Base-by-base conservation (phyloP, 768 basidiomycete genomes). In the Clathrus columnatus region DNA sequence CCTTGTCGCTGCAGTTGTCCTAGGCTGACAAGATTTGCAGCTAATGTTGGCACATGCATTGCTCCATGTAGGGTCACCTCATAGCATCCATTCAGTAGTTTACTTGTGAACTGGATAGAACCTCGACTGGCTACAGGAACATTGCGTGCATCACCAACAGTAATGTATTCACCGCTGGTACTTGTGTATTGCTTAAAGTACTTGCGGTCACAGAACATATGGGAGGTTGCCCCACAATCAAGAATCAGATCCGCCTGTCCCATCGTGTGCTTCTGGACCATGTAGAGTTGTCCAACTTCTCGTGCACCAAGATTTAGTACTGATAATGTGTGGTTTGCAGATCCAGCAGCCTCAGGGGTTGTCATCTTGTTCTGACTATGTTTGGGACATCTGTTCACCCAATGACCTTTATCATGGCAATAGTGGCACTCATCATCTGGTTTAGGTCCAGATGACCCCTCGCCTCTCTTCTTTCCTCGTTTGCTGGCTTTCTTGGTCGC, bases 371-470 rank as follows among this genome's bases (percentile, higher is more conserved):
- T 26, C 51, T 62, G 54, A 43, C 51, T 46, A 28, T 44, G n/a
- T 41, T 58, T 51, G n/a, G 58, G 61, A 43, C 63, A 63, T 21
- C 53, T 49, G 24, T 55, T 56, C 8, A 55, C 47, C 62, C 62
- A 64, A 36, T 63, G 62, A 7, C 63, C 63, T 23, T 56, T 61
- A 0, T 49, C 20, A 23, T 56, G n/a, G 41, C 62, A 63, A 36
- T 60, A 44, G 27, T 28, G 45, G 50, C 62, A 63, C 21, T 58
- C 44, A 29, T 62, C 61, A 4, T 60, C 57, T n/a, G 24, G 48
- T 1, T 47, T 55, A 7, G 36, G 21, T 48, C 30, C 48, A 7
- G 7, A 20, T 16, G n/a, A n/a, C n/a, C 18, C 16, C 7, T 26
- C 24, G 17, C 48, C 24, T 24, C 48, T 49, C 29, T 29, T 49